Percentiles rank a stretch among this genome's conserved stretches.
Conservation (phyloP, 2,329 filamentous ascomycete genomes). For the Neobulgaria alba region DNA sequence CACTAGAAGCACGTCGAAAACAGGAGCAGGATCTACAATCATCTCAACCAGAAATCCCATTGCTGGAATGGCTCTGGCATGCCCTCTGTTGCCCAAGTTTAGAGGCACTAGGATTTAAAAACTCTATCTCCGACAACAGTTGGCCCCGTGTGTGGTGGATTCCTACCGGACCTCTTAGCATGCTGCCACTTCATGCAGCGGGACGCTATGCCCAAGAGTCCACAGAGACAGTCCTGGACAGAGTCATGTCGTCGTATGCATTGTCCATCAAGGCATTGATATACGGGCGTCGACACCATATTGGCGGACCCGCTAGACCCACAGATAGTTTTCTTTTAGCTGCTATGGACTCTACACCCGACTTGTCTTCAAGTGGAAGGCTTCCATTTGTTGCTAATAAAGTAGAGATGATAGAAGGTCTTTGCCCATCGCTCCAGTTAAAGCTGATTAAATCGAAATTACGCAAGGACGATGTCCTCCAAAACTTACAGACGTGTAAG, state of each 20-base stretch:
- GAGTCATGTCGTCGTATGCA: slow-evolving; percentile 1
- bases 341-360: neutral
- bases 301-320: neutral
- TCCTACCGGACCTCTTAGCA: neutral
- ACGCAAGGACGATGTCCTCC: neutral
- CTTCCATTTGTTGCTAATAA: neutral
- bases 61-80: slow-evolving; percentile 2
- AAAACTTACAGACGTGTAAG: neutral
- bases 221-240: neutral
- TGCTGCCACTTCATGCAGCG: slow-evolving; percentile 1
- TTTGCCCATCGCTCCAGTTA: neutral
- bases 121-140: neutral
- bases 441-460: too few relatives aligned
- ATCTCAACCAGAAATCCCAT: neutral
- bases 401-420: neutral
- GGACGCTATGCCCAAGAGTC: neutral
- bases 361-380: neutral
- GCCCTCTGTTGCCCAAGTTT: neutral
- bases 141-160: slow-evolving; percentile 1
- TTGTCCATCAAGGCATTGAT: neutral
- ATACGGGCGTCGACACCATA: neutral
- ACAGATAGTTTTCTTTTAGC: neutral
- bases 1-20: neutral
- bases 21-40: neutral
- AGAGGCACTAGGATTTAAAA: neutral